Conservation (phyloP, 2,329 filamentous ascomycete genomes). For the Exophiala lecanii-corni region DNA sequence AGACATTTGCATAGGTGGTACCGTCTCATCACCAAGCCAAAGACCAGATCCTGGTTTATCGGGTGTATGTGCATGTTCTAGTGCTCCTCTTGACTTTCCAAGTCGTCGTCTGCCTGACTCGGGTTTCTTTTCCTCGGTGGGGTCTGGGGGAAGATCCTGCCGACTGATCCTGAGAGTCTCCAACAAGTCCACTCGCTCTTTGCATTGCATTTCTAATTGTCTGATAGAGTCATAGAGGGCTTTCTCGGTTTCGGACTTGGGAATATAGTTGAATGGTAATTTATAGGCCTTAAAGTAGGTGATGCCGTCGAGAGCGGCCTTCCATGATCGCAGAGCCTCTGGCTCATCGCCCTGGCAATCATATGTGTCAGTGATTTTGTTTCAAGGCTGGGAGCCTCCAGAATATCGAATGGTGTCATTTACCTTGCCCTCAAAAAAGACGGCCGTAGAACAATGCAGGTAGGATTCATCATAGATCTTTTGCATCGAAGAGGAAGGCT, state of each 20-base stretch:
- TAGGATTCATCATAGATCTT: constrained; percentile 98
- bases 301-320: constrained; percentile 79
- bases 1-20: constrained; percentile 73
- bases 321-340: constrained; percentile 89
- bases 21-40: constrained; percentile 75
- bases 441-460: constrained; percentile 86
- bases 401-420: constrained; percentile 10
- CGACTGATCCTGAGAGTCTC: constrained; percentile 69
- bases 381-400: too few species aligned
- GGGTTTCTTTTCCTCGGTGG: constrained; percentile 16
- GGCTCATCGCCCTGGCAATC: constrained; percentile 71
- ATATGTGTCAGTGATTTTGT: neutral
- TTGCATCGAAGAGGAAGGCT: constrained; percentile 70
- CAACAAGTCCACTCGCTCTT: constrained; percentile 84
- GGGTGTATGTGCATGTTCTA: constrained; percentile 16
- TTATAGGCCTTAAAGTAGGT: constrained; percentile 78
- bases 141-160: constrained; percentile 33
- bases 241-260: constrained; percentile 76
- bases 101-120: constrained; percentile 21
- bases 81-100: constrained; percentile 21
- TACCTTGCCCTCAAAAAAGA: constrained; percentile 93
- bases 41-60: constrained; percentile 34
- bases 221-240: constrained; percentile 75
- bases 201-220: constrained; percentile 83
- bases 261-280: constrained; percentile 62